Conservation (phyloP, 257 asterid species). For the Voacanga thouarsii region DNA sequence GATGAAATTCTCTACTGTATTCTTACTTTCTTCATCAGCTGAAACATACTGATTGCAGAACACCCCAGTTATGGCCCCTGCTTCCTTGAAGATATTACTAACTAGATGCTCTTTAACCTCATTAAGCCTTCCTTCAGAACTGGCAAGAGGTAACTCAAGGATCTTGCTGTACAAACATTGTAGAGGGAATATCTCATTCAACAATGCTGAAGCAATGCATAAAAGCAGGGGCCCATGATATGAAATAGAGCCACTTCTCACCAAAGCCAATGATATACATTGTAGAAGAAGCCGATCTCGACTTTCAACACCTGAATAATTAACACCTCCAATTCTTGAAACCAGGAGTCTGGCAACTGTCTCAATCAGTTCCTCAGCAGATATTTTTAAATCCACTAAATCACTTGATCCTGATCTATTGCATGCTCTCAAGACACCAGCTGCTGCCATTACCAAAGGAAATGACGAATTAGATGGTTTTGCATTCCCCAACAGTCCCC, state of each 20-base stretch:
- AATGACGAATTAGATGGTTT: constrained; percentile 45
- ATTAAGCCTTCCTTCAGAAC: constrained; percentile 28
- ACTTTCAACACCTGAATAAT: constrained; percentile 25
- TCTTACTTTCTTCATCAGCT: constrained; percentile 56
- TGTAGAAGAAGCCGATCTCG: constrained; percentile 46
- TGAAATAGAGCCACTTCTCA: constrained; percentile 66
- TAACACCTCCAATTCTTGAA: constrained; percentile 30
- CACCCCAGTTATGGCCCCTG: constrained; percentile 75
- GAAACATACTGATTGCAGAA: constrained; percentile 74
- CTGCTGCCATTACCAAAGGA: constrained; percentile 75
- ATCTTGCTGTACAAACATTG: constrained; percentile 43
- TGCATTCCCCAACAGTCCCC: constrained; percentile 41
- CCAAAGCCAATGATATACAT: constrained; percentile 67
- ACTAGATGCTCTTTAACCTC: constrained; percentile 54
- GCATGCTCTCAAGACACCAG: constrained; percentile 69
- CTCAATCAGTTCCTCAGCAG: constrained; percentile 55
- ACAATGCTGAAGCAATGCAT: constrained; percentile 59
- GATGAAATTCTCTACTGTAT: constrained; percentile 56
- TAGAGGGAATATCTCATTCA: constrained; percentile 77
- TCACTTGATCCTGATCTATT: constrained; percentile 64
- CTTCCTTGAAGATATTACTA: constrained; percentile 69
- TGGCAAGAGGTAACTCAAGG: constrained; percentile 36
- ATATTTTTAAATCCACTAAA: constrained; percentile 39
- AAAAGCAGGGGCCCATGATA: constrained; percentile 38
- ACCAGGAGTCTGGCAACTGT: constrained; percentile 42